Evolutionary conservation across 441 rosid species (phyloP).

Genomic region (Biscutella laevigata): DNA sequence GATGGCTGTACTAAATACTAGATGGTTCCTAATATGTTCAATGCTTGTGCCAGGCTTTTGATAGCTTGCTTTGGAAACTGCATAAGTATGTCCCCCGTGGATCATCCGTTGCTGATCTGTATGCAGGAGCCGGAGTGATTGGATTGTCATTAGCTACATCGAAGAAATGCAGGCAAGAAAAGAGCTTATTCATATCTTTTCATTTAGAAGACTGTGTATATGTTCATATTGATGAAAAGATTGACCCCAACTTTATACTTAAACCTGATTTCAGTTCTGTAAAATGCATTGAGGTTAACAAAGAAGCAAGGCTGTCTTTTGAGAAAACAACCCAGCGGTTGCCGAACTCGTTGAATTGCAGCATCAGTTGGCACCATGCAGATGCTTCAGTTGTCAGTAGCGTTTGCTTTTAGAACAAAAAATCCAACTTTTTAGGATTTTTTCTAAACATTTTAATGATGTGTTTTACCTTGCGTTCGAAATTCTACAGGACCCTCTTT

Average conservation of each 20-base stretch:
- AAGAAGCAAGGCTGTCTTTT: constrained; percentile 78
- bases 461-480: constrained; percentile 12
- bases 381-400: constrained; percentile 47
- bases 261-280: constrained; percentile 46
- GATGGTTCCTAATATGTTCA: constrained; percentile 15
- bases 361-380: constrained; percentile 88
- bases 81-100: constrained; percentile 77
- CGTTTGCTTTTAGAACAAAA: neutral
- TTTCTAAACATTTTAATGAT: neutral
- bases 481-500: constrained; percentile 62
- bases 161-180: constrained; percentile 78
- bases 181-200: neutral
- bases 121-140: constrained; percentile 95
- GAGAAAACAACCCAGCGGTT: constrained; percentile 75
- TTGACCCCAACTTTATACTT: constrained; percentile 11
- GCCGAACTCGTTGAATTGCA: constrained; percentile 53
- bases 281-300: constrained; percentile 85
- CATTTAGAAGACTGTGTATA: neutral
- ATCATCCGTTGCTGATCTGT: constrained; percentile 84
- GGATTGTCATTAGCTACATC: constrained; percentile 81
- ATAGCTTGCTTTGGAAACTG: constrained; percentile 66
- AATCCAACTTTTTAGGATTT: neutral
- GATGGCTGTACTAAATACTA: neutral
- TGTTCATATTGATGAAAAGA: constrained; percentile 15
- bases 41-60: constrained; percentile 64